Percentiles rank a stretch among this genome's conserved stretches.
Conservation (phyloP, 2,329 filamentous ascomycete species). For the Cladosporium halotolerans region DNA sequence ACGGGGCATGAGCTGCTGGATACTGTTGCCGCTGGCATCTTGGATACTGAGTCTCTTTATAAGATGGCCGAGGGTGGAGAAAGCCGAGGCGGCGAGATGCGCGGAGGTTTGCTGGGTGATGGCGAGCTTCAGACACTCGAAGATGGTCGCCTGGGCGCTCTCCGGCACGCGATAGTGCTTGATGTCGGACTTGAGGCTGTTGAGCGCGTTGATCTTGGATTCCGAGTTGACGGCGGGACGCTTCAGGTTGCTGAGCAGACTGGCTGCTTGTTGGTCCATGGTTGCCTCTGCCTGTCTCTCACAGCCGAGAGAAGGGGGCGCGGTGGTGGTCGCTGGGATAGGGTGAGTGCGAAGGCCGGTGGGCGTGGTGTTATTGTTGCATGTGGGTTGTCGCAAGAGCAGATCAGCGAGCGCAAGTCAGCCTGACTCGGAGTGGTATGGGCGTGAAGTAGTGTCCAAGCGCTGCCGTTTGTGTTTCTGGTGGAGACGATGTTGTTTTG, state of each 20-base stretch:
- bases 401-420: neutral
- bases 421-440: constrained; percentile 4
- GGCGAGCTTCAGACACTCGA: constrained; percentile 73
- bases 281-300: constrained; percentile 7
- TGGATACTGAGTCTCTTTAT: constrained; percentile 81
- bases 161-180: constrained; percentile 90
- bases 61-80: constrained; percentile 81
- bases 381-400: neutral
- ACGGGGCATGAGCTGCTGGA: constrained; percentile 57
- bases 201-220: constrained; percentile 64
- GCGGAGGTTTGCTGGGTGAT: constrained; percentile 70
- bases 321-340: neutral
- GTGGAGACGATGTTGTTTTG: constrained; percentile 3
- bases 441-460: neutral
- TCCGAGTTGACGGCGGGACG: constrained; percentile 63
- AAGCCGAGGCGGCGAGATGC: constrained; percentile 69
- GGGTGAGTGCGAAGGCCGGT: neutral
- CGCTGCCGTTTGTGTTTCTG: neutral
- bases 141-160: constrained; percentile 61
- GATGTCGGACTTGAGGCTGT: constrained; percentile 75
- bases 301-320: constrained; percentile 2
- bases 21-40: constrained; percentile 65
- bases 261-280: constrained; percentile 54
- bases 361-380: constrained; percentile 4
- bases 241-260: constrained; percentile 49